Base-by-base conservation (phyloP, 1,284 basidiomycete species). In the Baeospora myosura region DNA sequence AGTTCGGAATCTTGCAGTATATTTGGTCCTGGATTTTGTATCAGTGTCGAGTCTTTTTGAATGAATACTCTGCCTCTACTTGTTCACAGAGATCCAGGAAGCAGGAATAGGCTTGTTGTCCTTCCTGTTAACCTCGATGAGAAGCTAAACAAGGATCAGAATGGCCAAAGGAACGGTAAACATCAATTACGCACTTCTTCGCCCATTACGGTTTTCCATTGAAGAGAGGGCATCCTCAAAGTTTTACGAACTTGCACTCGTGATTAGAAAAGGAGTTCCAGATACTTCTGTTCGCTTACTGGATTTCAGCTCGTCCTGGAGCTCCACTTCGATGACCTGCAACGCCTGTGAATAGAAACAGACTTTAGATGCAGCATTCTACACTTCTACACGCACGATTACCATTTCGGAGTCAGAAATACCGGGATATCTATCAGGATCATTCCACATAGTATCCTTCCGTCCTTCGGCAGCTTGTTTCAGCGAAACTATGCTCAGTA, bases 31-130 rank as follows among this genome's bases (percentile, higher is more conserved):
- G 46, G 38, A 47, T 2, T n/a, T 49, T 42, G 28, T 48, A 44
- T 23, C 51, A 36, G 38, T 8, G 30, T 17, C 25, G 44, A 38
- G 29, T 25, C 22, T 16, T 16, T 40, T 17, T 20, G 24, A 17
- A 41, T 29, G 30, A 20, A 11, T 17, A 28, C 21, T 37, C 18
- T 12, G 6, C 43, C 38, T 58, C 47, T 52, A 88, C 87, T 77
- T 80, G 26, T 81, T 88, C 38, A 93, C 70, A 28, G 87, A 67
- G 35, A 78, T 66, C 93, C 94, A 98, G 43, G 76, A 73, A 4
- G 75, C 72, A 0, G 95, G 95, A 2, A 91, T 78, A 7, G 73
- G 73, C 48, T 76, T 75, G 10, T 81, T 79, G 35, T 90, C 88
- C 5, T 69, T 70, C 38, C 78, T 81, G 38, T 81, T 80, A 12